phyloP scores from a whole-genome alignment of 805 yeast genomes.

The Candida nitratophila region DNA sequence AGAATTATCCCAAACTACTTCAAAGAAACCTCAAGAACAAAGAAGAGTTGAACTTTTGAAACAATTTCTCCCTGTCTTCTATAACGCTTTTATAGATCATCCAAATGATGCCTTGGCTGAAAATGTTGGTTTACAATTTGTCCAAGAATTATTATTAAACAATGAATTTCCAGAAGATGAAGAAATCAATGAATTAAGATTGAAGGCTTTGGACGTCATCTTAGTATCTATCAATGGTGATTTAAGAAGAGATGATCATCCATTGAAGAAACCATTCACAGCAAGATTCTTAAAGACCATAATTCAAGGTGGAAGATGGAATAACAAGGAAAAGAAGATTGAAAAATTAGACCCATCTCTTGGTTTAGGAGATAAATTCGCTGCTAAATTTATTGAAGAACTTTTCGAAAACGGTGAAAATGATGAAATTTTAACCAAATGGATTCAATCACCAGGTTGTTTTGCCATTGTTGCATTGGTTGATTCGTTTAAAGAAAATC shows the following conservation, averaged over 20 bases:
- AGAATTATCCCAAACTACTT: conserved; percentile 55
- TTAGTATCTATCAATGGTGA: conserved; percentile 60
- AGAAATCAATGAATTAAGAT: conserved; percentile 30
- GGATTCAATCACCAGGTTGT: conserved; percentile 71
- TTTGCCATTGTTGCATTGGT: conserved; percentile 77
- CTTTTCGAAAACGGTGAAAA: conserved; percentile 43
- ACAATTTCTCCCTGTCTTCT: conserved; percentile 59
- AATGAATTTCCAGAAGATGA: conserved; percentile 31
- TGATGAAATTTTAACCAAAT: conserved; percentile 42
- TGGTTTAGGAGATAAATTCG: conserved; percentile 55
- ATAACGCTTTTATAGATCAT: conserved; percentile 44
- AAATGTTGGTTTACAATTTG: conserved; percentile 77
- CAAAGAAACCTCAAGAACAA: conserved; percentile 76
- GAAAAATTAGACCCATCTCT: conserved; percentile 30
- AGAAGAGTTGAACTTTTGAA: conserved; percentile 66
- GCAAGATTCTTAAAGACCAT: conserved; percentile 68
- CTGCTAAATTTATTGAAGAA: conserved; percentile 39
- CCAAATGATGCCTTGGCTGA: conserved; percentile 51
- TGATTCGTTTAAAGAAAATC: conserved; percentile 49
- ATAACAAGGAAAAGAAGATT: conserved; percentile 49
- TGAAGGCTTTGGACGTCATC: conserved; percentile 47
- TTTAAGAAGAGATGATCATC: conserved; percentile 56
- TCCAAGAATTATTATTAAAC: conserved; percentile 65
- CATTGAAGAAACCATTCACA: conserved; percentile 64
- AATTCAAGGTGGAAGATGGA: conserved; percentile 84